phyloP scores from a whole-genome alignment of 768 basidiomycete genomes.

The Suillus plorans region DNA sequence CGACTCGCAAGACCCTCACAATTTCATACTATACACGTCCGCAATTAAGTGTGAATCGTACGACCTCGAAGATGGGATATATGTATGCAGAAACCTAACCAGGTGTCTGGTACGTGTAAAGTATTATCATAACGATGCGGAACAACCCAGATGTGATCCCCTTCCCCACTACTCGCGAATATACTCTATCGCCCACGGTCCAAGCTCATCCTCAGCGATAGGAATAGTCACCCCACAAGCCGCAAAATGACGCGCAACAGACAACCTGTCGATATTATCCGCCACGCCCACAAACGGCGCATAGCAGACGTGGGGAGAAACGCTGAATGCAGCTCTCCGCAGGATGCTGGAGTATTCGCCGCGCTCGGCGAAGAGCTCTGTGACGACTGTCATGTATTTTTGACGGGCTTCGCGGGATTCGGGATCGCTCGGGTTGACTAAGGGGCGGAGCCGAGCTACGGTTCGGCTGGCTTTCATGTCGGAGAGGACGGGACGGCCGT shows the following conservation, averaged over 20 bases:
- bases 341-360: constrained; percentile 41
- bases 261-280: constrained; percentile 31
- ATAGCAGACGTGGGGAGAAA: constrained; percentile 34
- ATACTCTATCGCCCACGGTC: constrained; percentile 41
- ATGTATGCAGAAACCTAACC: constrained; percentile 24
- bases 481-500: constrained; percentile 36
- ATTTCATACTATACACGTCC: constrained; percentile 19
- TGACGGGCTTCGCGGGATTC: constrained; percentile 35
- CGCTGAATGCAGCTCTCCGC: constrained; percentile 32
- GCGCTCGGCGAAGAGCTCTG: constrained; percentile 39
- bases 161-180: constrained; percentile 12
- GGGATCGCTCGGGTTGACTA: constrained; percentile 30
- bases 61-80: constrained; percentile 8
- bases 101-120: constrained; percentile 19
- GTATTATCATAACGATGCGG: constrained; percentile 3
- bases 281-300: constrained; percentile 31
- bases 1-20: constrained; percentile 2
- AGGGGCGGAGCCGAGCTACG: constrained; percentile 49
- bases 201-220: constrained; percentile 35
- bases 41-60: constrained; percentile 11
- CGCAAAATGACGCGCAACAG: constrained; percentile 43
- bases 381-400: constrained; percentile 40
- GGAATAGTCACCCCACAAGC: constrained; percentile 38
- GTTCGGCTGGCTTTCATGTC: constrained; percentile 48
- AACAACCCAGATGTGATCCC: not conserved